Conservation (phyloP, 441 rosid species). For the Kokia cookei region DNA sequence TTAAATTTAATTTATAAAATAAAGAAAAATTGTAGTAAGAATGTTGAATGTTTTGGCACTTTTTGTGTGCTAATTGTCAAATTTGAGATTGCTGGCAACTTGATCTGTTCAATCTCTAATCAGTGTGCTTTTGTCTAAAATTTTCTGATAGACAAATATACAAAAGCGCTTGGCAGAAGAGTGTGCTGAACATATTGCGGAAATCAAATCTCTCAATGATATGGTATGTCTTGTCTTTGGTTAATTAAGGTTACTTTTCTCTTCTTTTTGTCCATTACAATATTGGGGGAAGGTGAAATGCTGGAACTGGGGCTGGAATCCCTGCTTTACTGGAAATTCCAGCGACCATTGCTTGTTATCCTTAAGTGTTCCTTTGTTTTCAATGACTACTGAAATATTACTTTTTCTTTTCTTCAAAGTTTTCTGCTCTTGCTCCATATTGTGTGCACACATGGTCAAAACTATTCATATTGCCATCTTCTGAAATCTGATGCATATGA, state of each 20-base stretch:
- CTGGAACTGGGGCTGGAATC: background rate
- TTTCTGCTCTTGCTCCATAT: background rate
- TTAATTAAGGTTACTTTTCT: background rate
- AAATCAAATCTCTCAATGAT: constrained; percentile 62
- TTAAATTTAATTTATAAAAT: constrained; percentile 1
- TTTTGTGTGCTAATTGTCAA: background rate
- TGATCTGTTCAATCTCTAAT: background rate
- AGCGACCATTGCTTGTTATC: background rate
- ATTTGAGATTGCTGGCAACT: background rate
- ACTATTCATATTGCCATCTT: background rate
- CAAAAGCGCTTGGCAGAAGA: constrained; percentile 45
- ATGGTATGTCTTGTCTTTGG: constrained; percentile 25
- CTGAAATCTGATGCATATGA: background rate
- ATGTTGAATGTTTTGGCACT: background rate
- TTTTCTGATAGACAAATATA: constrained; percentile 53
- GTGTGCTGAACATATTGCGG: constrained; percentile 57
- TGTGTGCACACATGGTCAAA: background rate
- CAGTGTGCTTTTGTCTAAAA: constrained; percentile 5
- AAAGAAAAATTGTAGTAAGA: background rate
- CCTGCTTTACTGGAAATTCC: background rate
- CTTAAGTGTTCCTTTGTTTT: background rate
- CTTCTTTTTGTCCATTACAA: background rate
- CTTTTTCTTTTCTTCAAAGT: background rate
- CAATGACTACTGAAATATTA: background rate
- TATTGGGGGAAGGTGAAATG: background rate